Evolutionary conservation across 306 rosid species (phyloP).

Genomic region (Sophora flavescens): DNA sequence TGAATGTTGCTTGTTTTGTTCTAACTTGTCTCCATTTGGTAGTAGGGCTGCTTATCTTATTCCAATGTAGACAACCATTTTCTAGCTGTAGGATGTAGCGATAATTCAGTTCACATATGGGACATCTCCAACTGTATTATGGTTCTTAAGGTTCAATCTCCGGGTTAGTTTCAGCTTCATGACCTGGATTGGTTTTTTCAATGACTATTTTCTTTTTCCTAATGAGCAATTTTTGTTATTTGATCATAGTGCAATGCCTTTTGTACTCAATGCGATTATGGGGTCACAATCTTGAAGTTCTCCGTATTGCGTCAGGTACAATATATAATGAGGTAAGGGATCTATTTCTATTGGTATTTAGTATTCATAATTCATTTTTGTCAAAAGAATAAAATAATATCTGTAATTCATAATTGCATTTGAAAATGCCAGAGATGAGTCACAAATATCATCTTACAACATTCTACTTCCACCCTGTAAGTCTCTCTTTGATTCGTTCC

Average conservation of each 20-base stretch:
- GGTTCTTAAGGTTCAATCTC: slow-evolving; percentile 76
- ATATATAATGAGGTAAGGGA: slow-evolving; percentile 82
- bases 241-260: slow-evolving; percentile 74
- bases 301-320: slow-evolving; percentile 89
- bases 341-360: slow-evolving; percentile 22
- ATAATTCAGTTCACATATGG: slow-evolving; percentile 90
- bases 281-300: slow-evolving; percentile 86
- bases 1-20: slow-evolving; percentile 15
- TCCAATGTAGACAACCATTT: slow-evolving; percentile 51
- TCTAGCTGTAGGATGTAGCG: slow-evolving; percentile 83
- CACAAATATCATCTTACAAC: not conserved
- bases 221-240: slow-evolving; percentile 27
- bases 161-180: slow-evolving; percentile 68
- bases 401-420: not conserved
- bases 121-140: slow-evolving; percentile 60
- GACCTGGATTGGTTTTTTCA: slow-evolving; percentile 9
- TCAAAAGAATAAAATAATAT: no score
- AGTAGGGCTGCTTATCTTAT: slow-evolving; percentile 53
- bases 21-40: slow-evolving; percentile 36
- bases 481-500: not conserved
- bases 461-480: not conserved
- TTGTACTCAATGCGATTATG: slow-evolving; percentile 93
- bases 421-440: not conserved
- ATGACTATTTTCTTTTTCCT: not conserved
- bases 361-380: no score